Base-by-base conservation (phyloP, 176 grass and related monocot species). In the Oryza nivara region DNA sequence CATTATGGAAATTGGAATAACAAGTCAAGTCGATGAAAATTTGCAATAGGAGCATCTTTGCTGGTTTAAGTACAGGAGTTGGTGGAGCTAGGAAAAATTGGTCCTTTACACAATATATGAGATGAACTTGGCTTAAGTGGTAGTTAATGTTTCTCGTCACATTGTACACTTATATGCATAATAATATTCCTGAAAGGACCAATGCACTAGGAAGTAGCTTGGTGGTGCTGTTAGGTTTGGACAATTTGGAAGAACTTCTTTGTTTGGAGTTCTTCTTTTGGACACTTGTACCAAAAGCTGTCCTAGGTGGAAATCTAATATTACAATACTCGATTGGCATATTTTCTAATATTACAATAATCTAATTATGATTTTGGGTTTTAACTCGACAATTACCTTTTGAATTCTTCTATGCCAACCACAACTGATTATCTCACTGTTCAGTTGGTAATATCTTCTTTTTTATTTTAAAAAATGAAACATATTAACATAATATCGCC, bases 131-230 rank as follows among this genome's bases (percentile, higher is more conserved):
- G 14, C 61, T 70, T 40, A 30, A 74, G 34, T 68, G 19, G 13
- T 60, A 35, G 40, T 90, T 79, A 78, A 63, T 90, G 68, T 40
- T 36, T 74, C 22, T 41, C 46, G 30, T 52, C 88, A 69, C 81
- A 46, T 74, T 52, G 84, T 36, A 68, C 80, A 86, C 51, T 83
- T 74, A 45, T 54, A 63, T 90, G 48, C 60, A 68, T 79, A 78
- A 35, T 68, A 61, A 4, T 78, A n/a, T 49, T 43, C 46, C 48
- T 67, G 19, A 25, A 63, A 47, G 78, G 32, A 56, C 60, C 10
- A 8, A 44, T 22, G 15, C 11, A 38, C 11, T n/a, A 74, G 45
- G 70, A 72, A 72, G 73, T 47, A 3, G 4, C 23, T 47, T 52
- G n/a, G 2, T 82, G 41, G 2, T 69, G 88, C 51, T 67, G 72